These are phyloP conservation scores for Cryptococcus sp. DNA, from an alignment of 1,284 basidiomycete species.

Conservation along the genomic window DNA sequence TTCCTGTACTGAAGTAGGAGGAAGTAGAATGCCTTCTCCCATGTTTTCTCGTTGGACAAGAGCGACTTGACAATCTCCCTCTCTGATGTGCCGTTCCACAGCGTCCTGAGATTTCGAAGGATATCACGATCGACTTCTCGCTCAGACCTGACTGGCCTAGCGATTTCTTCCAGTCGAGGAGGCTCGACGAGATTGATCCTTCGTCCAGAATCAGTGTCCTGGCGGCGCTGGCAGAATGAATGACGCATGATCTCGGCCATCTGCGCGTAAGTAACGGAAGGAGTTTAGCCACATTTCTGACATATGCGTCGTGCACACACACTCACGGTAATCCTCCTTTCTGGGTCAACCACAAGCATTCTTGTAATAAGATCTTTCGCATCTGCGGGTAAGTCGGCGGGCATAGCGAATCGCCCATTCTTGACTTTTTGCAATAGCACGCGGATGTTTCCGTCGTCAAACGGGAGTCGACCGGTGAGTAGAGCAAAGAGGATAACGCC, in stretches of 20 bases:
- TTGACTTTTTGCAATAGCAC: constrained; percentile 79
- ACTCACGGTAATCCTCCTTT: constrained; percentile 78
- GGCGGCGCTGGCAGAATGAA: constrained; percentile 68
- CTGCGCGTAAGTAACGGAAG: constrained; percentile 58
- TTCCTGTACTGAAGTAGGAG: constrained; percentile 72
- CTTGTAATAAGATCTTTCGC: constrained; percentile 79
- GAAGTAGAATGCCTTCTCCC: constrained; percentile 88
- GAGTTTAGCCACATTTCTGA: no score
- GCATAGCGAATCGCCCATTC: constrained; percentile 73
- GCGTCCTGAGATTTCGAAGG: constrained; percentile 77
- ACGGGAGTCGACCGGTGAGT: constrained; percentile 81
- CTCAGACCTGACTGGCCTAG: constrained; percentile 61
- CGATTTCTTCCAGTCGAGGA: constrained; percentile 66
- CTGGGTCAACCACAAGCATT: constrained; percentile 82
- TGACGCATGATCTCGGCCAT: constrained; percentile 81
- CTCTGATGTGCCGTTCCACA: constrained; percentile 76
- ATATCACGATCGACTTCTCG: constrained; percentile 80
- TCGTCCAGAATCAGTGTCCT: constrained; percentile 49
- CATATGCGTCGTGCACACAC: no score
- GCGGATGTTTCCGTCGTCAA: constrained; percentile 72
- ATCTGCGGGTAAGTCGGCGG: constrained; percentile 66
- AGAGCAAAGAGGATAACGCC: constrained; percentile 91
- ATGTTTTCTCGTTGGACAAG: constrained; percentile 61
- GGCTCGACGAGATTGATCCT: constrained; percentile 55
- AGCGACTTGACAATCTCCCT: constrained; percentile 67